These are phyloP conservation scores for Aspergillus hortae DNA, from an alignment of 2,329 filamentous ascomycete genomes.

Conservation along the genomic window DNA sequence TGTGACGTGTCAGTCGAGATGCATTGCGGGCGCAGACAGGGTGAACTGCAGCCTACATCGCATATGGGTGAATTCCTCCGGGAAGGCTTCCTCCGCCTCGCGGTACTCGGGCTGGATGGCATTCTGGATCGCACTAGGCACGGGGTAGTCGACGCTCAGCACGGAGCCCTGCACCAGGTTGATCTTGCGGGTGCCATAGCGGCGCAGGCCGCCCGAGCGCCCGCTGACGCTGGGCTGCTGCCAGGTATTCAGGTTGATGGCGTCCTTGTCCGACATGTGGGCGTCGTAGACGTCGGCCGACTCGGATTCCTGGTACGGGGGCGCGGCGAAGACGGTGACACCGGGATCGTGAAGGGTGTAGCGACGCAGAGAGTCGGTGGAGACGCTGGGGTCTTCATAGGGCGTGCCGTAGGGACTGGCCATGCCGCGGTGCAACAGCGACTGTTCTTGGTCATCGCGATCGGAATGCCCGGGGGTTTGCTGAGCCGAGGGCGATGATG, in stretches of 20 bases:
- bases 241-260: conserved; percentile 61
- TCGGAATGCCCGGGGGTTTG: conserved; percentile 9
- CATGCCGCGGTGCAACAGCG: conserved; percentile 31
- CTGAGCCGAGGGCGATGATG: background rate
- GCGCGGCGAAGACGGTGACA: conserved; percentile 52
- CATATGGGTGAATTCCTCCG: conserved; percentile 95
- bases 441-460: conserved; percentile 19
- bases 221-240: conserved; percentile 63
- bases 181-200: conserved; percentile 92
- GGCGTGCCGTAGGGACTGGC: conserved; percentile 43
- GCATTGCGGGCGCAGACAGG: background rate
- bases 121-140: conserved; percentile 95
- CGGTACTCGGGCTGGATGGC: conserved; percentile 90
- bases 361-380: conserved; percentile 28
- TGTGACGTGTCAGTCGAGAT: conserved; percentile 22
- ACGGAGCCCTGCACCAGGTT: conserved; percentile 97
- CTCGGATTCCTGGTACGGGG: conserved; percentile 58
- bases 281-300: conserved; percentile 37
- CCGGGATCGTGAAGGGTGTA: conserved; percentile 44
- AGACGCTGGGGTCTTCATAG: conserved; percentile 47
- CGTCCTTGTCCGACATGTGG: conserved; percentile 50
- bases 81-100: conserved; percentile 76
- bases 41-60: conserved; percentile 56
- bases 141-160: conserved; percentile 93
- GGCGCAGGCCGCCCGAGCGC: conserved; percentile 62